phyloP scores from a whole-genome alignment of 306 rosid species.

The Medicago truncatula region MtrunA17r5.0-ANR NC_053043.1:11366501-11367000 shows the following conservation, averaged over 20 bases:
- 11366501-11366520: neutral
- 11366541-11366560: conserved; percentile 7
- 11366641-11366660: neutral
- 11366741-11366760: neutral
- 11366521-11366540: conserved; percentile 5
- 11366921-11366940: conserved; percentile 35
- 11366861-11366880: conserved; percentile 52
- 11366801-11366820: conserved; percentile 3
- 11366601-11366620: neutral
- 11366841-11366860: conserved; percentile 6
- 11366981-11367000: conserved; percentile 17
- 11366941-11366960: neutral
- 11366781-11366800: neutral
- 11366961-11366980: too few relatives aligned
- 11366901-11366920: conserved; percentile 41
- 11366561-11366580: conserved; percentile 10
- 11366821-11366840: conserved; percentile 6
- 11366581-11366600: neutral
- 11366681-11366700: conserved; percentile 37
- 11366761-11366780: neutral
- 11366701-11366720: neutral
- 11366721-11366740: too few relatives aligned
- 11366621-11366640: too few relatives aligned
- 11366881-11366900: conserved; percentile 39
- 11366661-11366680: conserved; percentile 37